Evolutionary conservation across 2,329 filamentous ascomycete species (phyloP).

Genomic region (Zasmidium angulare): DNA sequence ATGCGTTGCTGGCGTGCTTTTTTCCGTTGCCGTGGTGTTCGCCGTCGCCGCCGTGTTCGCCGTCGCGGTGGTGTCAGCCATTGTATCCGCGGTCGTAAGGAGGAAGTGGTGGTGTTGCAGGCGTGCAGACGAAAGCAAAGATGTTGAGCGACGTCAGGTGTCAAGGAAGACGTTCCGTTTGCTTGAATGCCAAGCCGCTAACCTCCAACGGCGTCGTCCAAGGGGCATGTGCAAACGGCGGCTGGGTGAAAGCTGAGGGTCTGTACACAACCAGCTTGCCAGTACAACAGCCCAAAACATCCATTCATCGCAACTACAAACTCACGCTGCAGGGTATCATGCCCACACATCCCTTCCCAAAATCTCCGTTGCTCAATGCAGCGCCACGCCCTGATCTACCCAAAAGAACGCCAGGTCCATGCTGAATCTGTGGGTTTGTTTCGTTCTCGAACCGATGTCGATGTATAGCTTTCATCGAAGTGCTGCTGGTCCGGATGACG

Average conservation of each 20-base stretch:
- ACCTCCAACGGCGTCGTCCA: neutral
- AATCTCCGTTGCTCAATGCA: neutral
- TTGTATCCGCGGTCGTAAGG: no score
- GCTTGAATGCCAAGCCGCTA: neutral
- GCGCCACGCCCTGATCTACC: neutral
- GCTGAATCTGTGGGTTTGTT: neutral
- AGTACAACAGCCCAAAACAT: no score
- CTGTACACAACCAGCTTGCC: no score
- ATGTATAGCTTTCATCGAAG: no score
- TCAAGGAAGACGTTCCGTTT: neutral
- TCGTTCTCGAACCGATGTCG: no score
- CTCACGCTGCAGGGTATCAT: neutral
- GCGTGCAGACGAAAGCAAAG: no score
- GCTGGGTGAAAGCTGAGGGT: no score
- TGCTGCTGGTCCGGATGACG: no score
- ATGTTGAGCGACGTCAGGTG: no score
- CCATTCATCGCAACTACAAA: no score
- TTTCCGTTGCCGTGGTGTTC: neutral
- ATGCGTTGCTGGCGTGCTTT: neutral
- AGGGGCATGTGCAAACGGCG: neutral
- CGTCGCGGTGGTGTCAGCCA: no score
- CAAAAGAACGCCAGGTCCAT: neutral
- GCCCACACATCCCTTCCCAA: neutral
- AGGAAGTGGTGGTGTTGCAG: no score
- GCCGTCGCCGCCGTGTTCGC: neutral